These are phyloP conservation scores for Penicillium verhagenii DNA, from an alignment of 495 filamentous ascomycete genomes.

Conservation along the genomic window DNA sequence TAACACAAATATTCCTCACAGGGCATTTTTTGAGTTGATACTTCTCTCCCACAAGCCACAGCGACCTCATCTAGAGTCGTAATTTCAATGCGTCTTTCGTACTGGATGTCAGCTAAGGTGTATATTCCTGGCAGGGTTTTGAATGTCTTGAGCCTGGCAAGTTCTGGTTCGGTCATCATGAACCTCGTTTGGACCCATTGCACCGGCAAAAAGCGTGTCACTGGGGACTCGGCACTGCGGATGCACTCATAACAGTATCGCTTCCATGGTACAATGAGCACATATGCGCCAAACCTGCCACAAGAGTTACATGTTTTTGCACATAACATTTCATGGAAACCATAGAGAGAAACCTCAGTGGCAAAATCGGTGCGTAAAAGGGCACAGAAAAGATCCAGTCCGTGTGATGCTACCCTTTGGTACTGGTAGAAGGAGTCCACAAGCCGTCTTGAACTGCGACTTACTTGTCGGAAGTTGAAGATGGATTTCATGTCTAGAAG, in stretches of 20 bases:
- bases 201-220: constrained; percentile 31
- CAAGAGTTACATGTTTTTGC: constrained; percentile 33
- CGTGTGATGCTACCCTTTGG: constrained; percentile 31
- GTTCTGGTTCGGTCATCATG: constrained; percentile 27
- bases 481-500: constrained; percentile 38
- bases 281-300: constrained; percentile 34
- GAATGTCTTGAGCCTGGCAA: constrained; percentile 25
- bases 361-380: constrained; percentile 36
- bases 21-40: constrained; percentile 15
- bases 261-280: constrained; percentile 34
- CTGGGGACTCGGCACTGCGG: constrained; percentile 11
- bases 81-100: constrained; percentile 29
- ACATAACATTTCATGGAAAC: constrained; percentile 35
- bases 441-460: constrained; percentile 30
- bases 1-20: not conserved
- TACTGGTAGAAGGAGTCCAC: constrained; percentile 37
- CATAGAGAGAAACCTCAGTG: constrained; percentile 26
- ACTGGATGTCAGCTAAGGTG: constrained; percentile 25
- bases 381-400: constrained; percentile 39
- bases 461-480: constrained; percentile 40
- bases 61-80: constrained; percentile 34
- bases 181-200: constrained; percentile 34
- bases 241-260: constrained; percentile 39
- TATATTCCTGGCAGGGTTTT: constrained; percentile 26
- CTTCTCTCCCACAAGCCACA: constrained; percentile 20